A percentile compares a stretch with the other conserved stretches of the same genome.
Conservation (phyloP, 495 filamentous ascomycete species). For the Penicillium maclennaniae region DNA sequence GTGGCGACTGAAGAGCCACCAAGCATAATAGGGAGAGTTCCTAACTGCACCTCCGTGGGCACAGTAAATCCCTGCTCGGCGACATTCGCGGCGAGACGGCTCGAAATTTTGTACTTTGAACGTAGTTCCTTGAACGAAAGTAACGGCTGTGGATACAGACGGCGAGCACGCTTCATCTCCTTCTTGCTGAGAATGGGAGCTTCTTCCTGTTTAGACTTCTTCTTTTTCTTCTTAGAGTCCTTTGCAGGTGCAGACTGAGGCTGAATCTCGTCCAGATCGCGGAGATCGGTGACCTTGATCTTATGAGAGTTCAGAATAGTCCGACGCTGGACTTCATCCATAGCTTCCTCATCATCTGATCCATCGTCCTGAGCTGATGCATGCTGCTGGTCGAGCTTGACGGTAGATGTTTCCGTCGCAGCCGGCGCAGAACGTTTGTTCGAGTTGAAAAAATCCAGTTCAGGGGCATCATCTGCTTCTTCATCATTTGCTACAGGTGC, state of each 20-base stretch:
- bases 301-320: conserved; percentile 77
- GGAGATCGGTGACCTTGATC: conserved; percentile 76
- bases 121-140: conserved; percentile 70
- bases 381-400: conserved; percentile 17
- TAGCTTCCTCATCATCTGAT: conserved; percentile 29
- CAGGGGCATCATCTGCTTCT: conserved; percentile 24
- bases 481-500: conserved; percentile 17
- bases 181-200: conserved; percentile 46
- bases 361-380: conserved; percentile 17
- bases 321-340: conserved; percentile 64
- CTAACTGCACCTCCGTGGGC: conserved; percentile 93
- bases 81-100: conserved; percentile 73
- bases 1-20: conserved; percentile 26
- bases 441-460: conserved; percentile 39
- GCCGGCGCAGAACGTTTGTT: conserved; percentile 22
- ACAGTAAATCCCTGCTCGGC: conserved; percentile 73
- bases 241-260: conserved; percentile 37
- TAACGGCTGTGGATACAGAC: conserved; percentile 72
- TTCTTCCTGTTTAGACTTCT: conserved; percentile 44
- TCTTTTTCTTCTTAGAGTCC: conserved; percentile 50
- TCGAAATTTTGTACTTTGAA: conserved; percentile 63
- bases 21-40: conserved; percentile 73
- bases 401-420: conserved; percentile 14
- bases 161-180: conserved; percentile 46
- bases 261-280: conserved; percentile 38